Evolutionary conservation across 352 stramenopile genomes (phyloP), one percentile per base, ranked within the genome.

Genomic region (Phytophthora tubulina): DNA sequence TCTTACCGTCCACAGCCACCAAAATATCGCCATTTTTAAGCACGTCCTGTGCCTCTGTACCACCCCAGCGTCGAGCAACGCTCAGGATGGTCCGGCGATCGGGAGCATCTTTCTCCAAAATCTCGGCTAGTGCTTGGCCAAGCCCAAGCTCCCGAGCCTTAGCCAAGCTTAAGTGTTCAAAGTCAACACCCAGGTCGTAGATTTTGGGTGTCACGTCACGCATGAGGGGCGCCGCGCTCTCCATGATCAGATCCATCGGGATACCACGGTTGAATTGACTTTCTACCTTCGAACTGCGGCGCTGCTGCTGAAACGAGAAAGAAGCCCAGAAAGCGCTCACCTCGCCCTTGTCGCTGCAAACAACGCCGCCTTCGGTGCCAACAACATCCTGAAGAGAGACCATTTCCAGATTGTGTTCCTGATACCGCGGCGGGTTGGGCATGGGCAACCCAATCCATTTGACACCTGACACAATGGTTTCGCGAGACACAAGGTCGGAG

Each of bases 401-500:
- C 89, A 96, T 96, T 67, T 96, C 89, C 14, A 96, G 75, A 42
- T 96, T 96, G 75, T 96, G 87, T 35, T 96, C 89, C 69, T 96
- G 89, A 63, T 96, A 96, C 1, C 89, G 84, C 17, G 89, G 89
- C 17, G 89, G 89, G 60, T 89, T 93, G 0, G 89, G 89, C 75
- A 93, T 92, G 5, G 89, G 89, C 21, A 96, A 70, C 3, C 72
- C 85, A 30, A 96, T 88, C 89, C 89, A 96, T 73, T 96, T 95
- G 46, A 96, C 89, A 32, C 85, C 89, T 14, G 89, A 91, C 4
- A 96, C 89, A 38, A 96, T 92, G 7, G 89, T 96, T 44, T 96
- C 87, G 11, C 89, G 86, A 0, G 89, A 96, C 39, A 96, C 89
- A 21, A 96, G 73, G 31, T 96, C 89, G 13, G 89, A 92, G 64